phyloP scores from a whole-genome alignment of 768 basidiomycete species.

The Candolleomyces eurysporus region DNA sequence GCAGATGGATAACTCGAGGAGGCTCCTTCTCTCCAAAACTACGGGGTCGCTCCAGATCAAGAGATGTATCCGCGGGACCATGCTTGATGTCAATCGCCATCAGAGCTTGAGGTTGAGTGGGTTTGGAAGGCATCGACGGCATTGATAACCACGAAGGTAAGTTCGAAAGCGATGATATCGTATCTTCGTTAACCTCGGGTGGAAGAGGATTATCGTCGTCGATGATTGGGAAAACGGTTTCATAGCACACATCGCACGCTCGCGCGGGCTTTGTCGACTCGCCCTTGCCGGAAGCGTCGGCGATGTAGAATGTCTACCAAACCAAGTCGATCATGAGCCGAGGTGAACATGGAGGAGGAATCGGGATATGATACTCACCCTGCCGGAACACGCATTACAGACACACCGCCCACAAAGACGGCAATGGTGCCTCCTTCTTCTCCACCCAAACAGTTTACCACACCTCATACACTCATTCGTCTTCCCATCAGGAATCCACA shows the following conservation, averaged over 20 bases:
- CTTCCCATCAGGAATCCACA: slow-evolving; percentile 89
- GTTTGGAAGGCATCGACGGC: slow-evolving; percentile 42
- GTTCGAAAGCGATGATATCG: slow-evolving; percentile 49
- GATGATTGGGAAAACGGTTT: slow-evolving; percentile 76
- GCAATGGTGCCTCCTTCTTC: slow-evolving; percentile 82
- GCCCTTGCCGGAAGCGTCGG: slow-evolving; percentile 50
- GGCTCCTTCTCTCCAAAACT: slow-evolving; percentile 20
- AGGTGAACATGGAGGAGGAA: neutral
- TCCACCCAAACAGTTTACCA: slow-evolving; percentile 70
- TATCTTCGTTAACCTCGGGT: slow-evolving; percentile 22
- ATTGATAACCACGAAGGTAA: slow-evolving; percentile 57
- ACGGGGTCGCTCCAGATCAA: slow-evolving; percentile 6
- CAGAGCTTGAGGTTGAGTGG: slow-evolving; percentile 38
- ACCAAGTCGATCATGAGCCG: neutral
- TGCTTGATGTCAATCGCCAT: slow-evolving; percentile 45
- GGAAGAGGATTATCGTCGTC: slow-evolving; percentile 18
- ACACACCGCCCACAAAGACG: slow-evolving; percentile 83
- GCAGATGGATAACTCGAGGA: slow-evolving; percentile 26
- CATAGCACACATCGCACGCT: slow-evolving; percentile 85
- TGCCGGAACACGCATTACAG: slow-evolving; percentile 78
- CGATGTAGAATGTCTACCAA: slow-evolving; percentile 79
- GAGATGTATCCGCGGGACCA: slow-evolving; percentile 17
- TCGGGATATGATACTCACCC: slow-evolving; percentile 47
- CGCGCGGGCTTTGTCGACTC: slow-evolving; percentile 57
- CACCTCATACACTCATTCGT: slow-evolving; percentile 88